Percentiles rank a stretch among this genome's conserved stretches.
These are phyloP conservation scores for Malassezia obtusa DNA, from an alignment of 1,284 basidiomycete genomes.

Conservation along the genomic window DNA sequence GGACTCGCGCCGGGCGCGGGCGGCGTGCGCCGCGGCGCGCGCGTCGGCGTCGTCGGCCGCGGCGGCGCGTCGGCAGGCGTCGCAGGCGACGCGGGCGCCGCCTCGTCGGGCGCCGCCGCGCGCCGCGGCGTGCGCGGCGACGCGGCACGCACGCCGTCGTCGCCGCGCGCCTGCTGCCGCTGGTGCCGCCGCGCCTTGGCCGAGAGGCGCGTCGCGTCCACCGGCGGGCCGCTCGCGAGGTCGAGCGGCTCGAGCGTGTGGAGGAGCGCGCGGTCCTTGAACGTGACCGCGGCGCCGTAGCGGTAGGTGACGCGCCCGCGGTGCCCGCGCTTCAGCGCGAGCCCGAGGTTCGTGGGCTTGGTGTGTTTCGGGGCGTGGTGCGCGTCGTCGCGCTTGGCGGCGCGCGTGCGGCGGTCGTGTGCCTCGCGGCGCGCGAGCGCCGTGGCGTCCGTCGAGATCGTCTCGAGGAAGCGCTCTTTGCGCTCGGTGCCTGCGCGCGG, in stretches of 20 bases:
- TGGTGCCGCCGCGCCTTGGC: not conserved
- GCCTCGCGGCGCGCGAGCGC: constrained; percentile 6
- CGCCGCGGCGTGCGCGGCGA: not conserved
- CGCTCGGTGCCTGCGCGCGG: constrained; percentile 32
- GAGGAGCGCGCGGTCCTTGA: constrained; percentile 51
- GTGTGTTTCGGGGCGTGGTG: not conserved
- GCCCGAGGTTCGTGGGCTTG: constrained; percentile 37
- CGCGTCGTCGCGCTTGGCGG: constrained; percentile 5
- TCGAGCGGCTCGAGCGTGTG: constrained; percentile 51
- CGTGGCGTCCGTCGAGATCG: constrained; percentile 48
- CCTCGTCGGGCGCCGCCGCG: not conserved
- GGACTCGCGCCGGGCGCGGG: constrained; percentile 16
- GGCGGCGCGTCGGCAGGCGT: not conserved
- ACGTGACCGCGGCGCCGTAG: constrained; percentile 50
- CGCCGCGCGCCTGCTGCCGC: not conserved
- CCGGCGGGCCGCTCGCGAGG: constrained; percentile 50
- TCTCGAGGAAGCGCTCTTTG: constrained; percentile 53
- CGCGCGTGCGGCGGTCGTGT: not conserved
- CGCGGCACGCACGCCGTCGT: not conserved
- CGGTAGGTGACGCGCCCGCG: constrained; percentile 50
- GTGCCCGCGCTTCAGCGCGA: constrained; percentile 51
- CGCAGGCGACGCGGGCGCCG: not conserved
- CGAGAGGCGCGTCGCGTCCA: constrained; percentile 32
- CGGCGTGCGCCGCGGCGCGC: not conserved
- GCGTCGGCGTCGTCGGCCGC: too few relatives aligned